Conservation (phyloP, 2,329 filamentous ascomycete genomes). For the Aspergillus thermomutatus region DNA sequence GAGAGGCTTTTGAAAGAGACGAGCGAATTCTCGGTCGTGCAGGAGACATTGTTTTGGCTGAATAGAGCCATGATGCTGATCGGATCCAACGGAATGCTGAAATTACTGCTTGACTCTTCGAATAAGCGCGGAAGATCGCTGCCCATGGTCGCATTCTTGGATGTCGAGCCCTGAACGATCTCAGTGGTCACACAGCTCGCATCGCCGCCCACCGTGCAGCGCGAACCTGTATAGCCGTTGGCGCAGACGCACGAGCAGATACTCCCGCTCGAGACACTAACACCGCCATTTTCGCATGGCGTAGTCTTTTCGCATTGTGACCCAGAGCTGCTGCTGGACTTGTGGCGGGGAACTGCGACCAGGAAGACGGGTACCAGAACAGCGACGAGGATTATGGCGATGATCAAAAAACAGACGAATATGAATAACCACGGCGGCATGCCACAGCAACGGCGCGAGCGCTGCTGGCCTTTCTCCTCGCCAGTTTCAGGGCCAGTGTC, state of each 20-base stretch:
- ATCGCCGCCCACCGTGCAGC: constrained; percentile 51
- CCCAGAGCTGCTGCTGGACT: constrained; percentile 36
- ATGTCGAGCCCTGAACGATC: constrained; percentile 36
- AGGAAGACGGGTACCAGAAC: constrained; percentile 72
- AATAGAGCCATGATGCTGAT: constrained; percentile 71
- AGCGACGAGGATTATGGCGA: constrained; percentile 74
- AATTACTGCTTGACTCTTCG: constrained; percentile 61
- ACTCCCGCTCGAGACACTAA: constrained; percentile 64
- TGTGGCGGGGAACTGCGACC: constrained; percentile 55
- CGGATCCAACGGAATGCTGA: constrained; percentile 70
- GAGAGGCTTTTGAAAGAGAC: constrained; percentile 70
- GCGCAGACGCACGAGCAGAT: constrained; percentile 83
- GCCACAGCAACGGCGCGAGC: constrained; percentile 71
- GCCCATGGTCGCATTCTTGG: constrained; percentile 73
- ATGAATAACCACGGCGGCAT: constrained; percentile 77
- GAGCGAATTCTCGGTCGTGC: constrained; percentile 79
- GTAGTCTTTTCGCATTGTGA: constrained; percentile 57
- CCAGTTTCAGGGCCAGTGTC: constrained; percentile 16
- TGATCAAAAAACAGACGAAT: constrained; percentile 59
- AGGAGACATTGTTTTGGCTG: constrained; percentile 71
- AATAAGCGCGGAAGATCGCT: constrained; percentile 74
- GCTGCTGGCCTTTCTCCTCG: constrained; percentile 18
- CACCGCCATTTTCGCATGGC: constrained; percentile 75
- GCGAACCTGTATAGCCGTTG: constrained; percentile 74
- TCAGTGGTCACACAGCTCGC: constrained; percentile 54